A percentile compares a stretch with the other conserved stretches of the same genome.
Conservation (phyloP, 2,329 filamentous ascomycete genomes). For the Alternaria incomplexa region DNA sequence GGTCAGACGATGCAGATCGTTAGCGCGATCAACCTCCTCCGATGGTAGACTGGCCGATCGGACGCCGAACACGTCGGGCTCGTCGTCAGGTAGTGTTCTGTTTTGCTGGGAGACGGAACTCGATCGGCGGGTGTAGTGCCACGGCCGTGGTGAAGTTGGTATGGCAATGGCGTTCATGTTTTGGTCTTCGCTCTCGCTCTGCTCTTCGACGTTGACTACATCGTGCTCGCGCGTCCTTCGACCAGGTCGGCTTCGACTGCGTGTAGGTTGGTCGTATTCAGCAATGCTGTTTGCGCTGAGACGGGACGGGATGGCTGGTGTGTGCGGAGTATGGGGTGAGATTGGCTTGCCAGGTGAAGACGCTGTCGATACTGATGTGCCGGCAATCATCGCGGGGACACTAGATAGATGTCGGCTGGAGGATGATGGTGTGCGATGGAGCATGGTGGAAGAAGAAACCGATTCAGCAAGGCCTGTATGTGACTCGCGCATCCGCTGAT, state of each 20-base stretch:
- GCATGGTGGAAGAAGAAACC: constrained; percentile 85
- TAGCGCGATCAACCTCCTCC: constrained; percentile 59
- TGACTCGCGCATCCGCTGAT: constrained; percentile 86
- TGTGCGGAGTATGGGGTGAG: constrained; percentile 89
- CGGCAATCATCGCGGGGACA: constrained; percentile 65
- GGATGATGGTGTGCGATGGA: constrained; percentile 82
- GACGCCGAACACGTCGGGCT: constrained; percentile 65
- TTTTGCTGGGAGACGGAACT: constrained; percentile 73
- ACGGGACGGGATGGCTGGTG: constrained; percentile 91
- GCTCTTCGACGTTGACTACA: constrained; percentile 33
- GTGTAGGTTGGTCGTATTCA: constrained; percentile 61
- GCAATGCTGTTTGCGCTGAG: constrained; percentile 88
- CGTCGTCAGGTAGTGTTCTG: constrained; percentile 66
- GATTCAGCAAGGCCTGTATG: constrained; percentile 90
- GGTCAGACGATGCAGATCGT: constrained; percentile 36
- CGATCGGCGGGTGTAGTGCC: constrained; percentile 62
- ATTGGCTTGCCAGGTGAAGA: constrained; percentile 88
- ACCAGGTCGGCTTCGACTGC: constrained; percentile 41
- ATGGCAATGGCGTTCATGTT: constrained; percentile 75
- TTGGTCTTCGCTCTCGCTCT: constrained; percentile 44
- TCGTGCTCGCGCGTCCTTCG: constrained; percentile 40
- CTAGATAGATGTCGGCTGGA: constrained; percentile 74
- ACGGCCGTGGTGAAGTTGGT: constrained; percentile 68
- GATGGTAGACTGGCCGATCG: constrained; percentile 72
- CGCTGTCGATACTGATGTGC: constrained; percentile 78